These are phyloP conservation scores for Hypomontagnella submonticulosa DNA, from an alignment of 495 filamentous ascomycete genomes.

Conservation along the genomic window DNA sequence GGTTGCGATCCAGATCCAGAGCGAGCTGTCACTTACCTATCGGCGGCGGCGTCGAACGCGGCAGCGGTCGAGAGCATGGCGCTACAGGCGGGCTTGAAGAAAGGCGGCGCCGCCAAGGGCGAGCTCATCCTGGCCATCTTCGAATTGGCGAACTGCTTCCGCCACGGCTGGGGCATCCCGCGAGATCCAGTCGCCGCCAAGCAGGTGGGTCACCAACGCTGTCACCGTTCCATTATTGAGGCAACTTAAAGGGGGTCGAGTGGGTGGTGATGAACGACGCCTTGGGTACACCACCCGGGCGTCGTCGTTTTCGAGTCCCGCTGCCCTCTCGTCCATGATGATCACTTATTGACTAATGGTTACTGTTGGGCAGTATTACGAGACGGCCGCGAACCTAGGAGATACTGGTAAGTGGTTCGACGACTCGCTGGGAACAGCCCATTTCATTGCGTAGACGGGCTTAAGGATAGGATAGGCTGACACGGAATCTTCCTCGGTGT, in stretches of 20 bases:
- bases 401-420: conserved; percentile 70
- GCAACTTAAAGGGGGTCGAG: conserved; percentile 11
- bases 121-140: conserved; percentile 98
- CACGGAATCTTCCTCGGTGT: conserved; percentile 35
- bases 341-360: conserved; percentile 41
- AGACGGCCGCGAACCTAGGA: conserved; percentile 94
- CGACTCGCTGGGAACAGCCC: conserved; percentile 25
- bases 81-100: conserved; percentile 85
- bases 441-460: conserved; percentile 30
- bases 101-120: conserved; percentile 93
- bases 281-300: conserved; percentile 21
- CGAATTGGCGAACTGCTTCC: conserved; percentile 94
- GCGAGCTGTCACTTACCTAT: conserved; percentile 82
- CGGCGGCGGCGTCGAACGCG: conserved; percentile 89
- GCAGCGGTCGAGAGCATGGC: conserved; percentile 86
- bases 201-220: conserved; percentile 52
- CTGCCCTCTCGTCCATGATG: conserved; percentile 22
- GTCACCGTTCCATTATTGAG: conserved; percentile 39
- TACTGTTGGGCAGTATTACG: conserved; percentile 79
- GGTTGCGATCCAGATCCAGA: conserved; percentile 78
- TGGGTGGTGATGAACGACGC: conserved; percentile 27
- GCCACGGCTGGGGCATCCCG: conserved; percentile 92
- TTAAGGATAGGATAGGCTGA: conserved; percentile 37
- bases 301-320: conserved; percentile 27
- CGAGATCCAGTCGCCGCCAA: conserved; percentile 90